phyloP scores from a whole-genome alignment of 495 filamentous ascomycete species.

The Penicillium subrubescens region DNA sequence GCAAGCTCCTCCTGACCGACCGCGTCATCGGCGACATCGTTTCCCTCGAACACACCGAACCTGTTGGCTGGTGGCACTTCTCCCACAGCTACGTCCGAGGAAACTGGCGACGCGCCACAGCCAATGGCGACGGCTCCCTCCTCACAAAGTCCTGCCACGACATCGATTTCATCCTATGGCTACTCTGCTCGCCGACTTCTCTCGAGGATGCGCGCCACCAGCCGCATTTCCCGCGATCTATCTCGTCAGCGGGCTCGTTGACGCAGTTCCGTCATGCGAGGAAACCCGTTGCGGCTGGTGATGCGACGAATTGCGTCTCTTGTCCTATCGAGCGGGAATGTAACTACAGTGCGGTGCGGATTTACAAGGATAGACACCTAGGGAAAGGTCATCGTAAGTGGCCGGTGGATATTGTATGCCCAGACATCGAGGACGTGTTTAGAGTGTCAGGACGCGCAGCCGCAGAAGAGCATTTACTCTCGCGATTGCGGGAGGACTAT shows the following conservation, averaged over 20 bases:
- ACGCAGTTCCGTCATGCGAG: constrained; percentile 68
- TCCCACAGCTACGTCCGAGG: constrained; percentile 89
- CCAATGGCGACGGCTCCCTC: constrained; percentile 55
- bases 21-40: constrained; percentile 77
- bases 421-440: constrained; percentile 78
- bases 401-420: constrained; percentile 85
- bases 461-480: constrained; percentile 36
- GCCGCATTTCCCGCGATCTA: constrained; percentile 70
- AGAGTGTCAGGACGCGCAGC: constrained; percentile 18
- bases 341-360: constrained; percentile 77
- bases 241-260: constrained; percentile 66
- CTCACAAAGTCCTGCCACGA: constrained; percentile 96
- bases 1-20: constrained; percentile 73
- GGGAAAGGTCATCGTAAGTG: constrained; percentile 64
- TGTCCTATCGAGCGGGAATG: constrained; percentile 75
- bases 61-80: constrained; percentile 97
- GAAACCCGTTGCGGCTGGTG: constrained; percentile 73
- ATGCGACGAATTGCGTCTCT: constrained; percentile 84
- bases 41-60: constrained; percentile 87
- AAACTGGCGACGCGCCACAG: constrained; percentile 84
- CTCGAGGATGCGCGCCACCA: constrained; percentile 33
- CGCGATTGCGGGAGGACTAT: constrained; percentile 68
- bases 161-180: constrained; percentile 88
- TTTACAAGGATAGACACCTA: constrained; percentile 69
- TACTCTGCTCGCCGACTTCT: constrained; percentile 48